Evolutionary conservation across 257 asterid genomes (phyloP).

Genomic region (Linaria vulgaris): DNA sequence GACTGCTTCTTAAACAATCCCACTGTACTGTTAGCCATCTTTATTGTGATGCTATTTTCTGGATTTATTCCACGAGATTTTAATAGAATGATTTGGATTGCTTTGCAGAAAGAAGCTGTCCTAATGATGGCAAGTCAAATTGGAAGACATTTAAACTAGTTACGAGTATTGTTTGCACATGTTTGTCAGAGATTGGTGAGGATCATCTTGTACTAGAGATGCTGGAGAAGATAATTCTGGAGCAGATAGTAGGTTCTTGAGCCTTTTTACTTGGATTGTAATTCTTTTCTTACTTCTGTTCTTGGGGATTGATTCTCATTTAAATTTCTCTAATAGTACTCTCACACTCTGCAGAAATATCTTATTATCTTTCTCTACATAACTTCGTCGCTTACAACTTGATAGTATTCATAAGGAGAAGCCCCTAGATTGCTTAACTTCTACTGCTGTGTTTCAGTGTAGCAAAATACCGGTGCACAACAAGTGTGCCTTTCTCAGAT

Average conservation of each 20-base stretch:
- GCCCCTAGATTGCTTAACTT: background rate
- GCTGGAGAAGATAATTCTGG: constrained; percentile 68
- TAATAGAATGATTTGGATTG: constrained; percentile 24
- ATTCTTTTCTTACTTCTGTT: background rate
- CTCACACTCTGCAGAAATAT: constrained; percentile 10
- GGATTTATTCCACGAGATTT: constrained; percentile 10
- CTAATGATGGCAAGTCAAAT: constrained; percentile 47
- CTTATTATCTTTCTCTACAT: constrained; percentile 3
- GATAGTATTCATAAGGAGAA: constrained; percentile 13
- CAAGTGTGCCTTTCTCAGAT: constrained; percentile 67
- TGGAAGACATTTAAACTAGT: constrained; percentile 50
- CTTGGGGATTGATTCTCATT: background rate
- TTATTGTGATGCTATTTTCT: background rate
- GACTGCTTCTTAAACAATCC: background rate
- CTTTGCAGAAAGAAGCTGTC: constrained; percentile 48
- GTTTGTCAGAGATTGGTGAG: constrained; percentile 72
- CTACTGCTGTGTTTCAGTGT: constrained; percentile 43
- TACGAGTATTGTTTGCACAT: constrained; percentile 48
- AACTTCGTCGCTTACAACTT: constrained; percentile 14
- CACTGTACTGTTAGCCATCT: background rate
- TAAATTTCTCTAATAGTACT: background rate
- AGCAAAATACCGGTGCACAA: constrained; percentile 58
- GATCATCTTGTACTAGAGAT: constrained; percentile 56
- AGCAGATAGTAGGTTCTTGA: constrained; percentile 61
- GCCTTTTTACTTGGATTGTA: constrained; percentile 8